These are phyloP conservation scores for Acer yangbiense DNA, from an alignment of 345 rosid species.

Conservation along the genomic window DNA sequence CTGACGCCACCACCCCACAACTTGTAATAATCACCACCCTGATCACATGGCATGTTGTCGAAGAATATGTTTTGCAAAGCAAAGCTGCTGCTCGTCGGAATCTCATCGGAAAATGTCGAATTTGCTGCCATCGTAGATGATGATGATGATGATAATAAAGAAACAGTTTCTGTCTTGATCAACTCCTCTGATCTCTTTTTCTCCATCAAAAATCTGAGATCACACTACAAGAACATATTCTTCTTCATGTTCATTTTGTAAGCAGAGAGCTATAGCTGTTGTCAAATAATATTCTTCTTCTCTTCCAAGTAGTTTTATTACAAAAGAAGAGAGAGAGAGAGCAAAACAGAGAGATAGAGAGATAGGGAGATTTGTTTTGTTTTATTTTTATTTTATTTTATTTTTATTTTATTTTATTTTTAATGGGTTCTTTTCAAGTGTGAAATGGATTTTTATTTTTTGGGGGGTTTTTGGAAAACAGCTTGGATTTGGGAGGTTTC, in stretches of 20 bases:
- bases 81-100: constrained; percentile 28
- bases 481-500: constrained; percentile 61
- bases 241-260: constrained; percentile 21
- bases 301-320: constrained; percentile 12
- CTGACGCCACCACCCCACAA: constrained; percentile 29
- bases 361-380: background rate
- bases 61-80: constrained; percentile 49
- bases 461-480: constrained; percentile 60
- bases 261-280: background rate
- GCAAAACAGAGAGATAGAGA: background rate
- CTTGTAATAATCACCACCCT: constrained; percentile 7
- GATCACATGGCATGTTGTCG: constrained; percentile 45
- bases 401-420: background rate
- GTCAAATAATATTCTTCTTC: constrained; percentile 5
- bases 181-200: constrained; percentile 20
- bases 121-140: constrained; percentile 38
- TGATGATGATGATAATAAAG: background rate
- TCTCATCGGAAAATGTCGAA: constrained; percentile 48
- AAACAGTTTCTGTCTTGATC: constrained; percentile 4
- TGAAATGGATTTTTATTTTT: constrained; percentile 39
- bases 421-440: constrained; percentile 31
- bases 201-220: constrained; percentile 29
- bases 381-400: background rate
- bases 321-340: constrained; percentile 9
- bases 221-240: constrained; percentile 34